phyloP scores from a whole-genome alignment of 352 stramenopile genomes.

The Globisporangium ultimum region DNA sequence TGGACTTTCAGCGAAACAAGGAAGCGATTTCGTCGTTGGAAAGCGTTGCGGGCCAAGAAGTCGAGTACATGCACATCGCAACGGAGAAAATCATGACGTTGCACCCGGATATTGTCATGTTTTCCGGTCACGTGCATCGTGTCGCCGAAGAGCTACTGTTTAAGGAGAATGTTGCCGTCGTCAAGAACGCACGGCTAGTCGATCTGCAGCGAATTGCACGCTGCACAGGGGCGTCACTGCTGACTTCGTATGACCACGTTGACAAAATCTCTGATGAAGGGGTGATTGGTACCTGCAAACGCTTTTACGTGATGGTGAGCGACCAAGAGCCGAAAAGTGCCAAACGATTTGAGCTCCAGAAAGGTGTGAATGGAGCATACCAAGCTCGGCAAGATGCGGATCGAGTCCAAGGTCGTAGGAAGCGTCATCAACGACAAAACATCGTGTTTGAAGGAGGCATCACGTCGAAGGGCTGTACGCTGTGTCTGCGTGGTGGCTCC shows the following conservation, averaged over 20 bases:
- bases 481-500: slow-evolving; percentile 74
- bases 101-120: slow-evolving; percentile 83
- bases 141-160: slow-evolving; percentile 80
- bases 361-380: slow-evolving; percentile 20
- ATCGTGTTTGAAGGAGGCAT: slow-evolving; percentile 85
- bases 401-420: slow-evolving; percentile 23
- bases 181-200: slow-evolving; percentile 81
- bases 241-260: slow-evolving; percentile 85
- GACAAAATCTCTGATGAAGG: slow-evolving; percentile 82
- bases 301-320: slow-evolving; percentile 83
- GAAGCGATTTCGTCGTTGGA: slow-evolving; percentile 80
- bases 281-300: slow-evolving; percentile 74
- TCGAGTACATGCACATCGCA: slow-evolving; percentile 91
- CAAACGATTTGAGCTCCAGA: slow-evolving; percentile 46
- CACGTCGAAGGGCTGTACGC: slow-evolving; percentile 68
- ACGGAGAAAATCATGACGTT: slow-evolving; percentile 86
- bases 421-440: slow-evolving; percentile 73
- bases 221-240: slow-evolving; percentile 67
- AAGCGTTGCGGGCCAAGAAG: slow-evolving; percentile 78
- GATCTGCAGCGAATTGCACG: slow-evolving; percentile 79
- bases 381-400: slow-evolving; percentile 11
- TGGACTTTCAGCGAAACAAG: slow-evolving; percentile 86
- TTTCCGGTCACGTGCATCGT: slow-evolving; percentile 78
- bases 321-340: slow-evolving; percentile 75
- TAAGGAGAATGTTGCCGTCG: slow-evolving; percentile 72